phyloP scores from a whole-genome alignment of 352 stramenopile genomes.

The Pythium rishiriense region DNA sequence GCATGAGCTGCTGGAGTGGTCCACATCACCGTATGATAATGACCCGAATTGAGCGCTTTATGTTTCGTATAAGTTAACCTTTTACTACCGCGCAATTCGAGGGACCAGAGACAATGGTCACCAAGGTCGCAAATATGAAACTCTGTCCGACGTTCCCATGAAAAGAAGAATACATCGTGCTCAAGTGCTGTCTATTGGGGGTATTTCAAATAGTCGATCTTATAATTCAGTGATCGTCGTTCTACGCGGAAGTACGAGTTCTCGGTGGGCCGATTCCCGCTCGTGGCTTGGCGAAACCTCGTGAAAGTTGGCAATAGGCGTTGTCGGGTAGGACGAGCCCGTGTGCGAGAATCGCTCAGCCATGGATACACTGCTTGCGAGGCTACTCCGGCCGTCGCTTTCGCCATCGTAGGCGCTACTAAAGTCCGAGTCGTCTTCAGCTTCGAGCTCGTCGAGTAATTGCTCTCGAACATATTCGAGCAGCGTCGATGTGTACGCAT shows the following conservation, averaged over 20 bases:
- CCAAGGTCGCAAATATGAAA: no score
- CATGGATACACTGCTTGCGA: slow-evolving; percentile 12
- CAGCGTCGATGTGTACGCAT: slow-evolving; percentile 37
- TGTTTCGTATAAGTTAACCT: slow-evolving; percentile 18
- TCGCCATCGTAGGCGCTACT: slow-evolving; percentile 9
- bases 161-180: background rate
- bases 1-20: slow-evolving; percentile 1
- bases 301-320: slow-evolving; percentile 16
- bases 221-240: slow-evolving; percentile 24
- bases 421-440: slow-evolving; percentile 17
- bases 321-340: slow-evolving; percentile 19
- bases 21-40: background rate
- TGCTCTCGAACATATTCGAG: slow-evolving; percentile 36
- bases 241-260: slow-evolving; percentile 3
- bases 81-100: no score
- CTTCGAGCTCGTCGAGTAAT: slow-evolving; percentile 28
- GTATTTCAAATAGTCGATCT: background rate
- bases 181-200: background rate
- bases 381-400: slow-evolving; percentile 8
- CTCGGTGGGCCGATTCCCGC: background rate
- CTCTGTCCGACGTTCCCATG: no score
- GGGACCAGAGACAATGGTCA: no score
- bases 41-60: slow-evolving; percentile 20
- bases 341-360: slow-evolving; percentile 4
- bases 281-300: slow-evolving; percentile 8